These are phyloP conservation scores for Omphalea diandra DNA, from an alignment of 441 rosid species.

Conservation along the genomic window DNA sequence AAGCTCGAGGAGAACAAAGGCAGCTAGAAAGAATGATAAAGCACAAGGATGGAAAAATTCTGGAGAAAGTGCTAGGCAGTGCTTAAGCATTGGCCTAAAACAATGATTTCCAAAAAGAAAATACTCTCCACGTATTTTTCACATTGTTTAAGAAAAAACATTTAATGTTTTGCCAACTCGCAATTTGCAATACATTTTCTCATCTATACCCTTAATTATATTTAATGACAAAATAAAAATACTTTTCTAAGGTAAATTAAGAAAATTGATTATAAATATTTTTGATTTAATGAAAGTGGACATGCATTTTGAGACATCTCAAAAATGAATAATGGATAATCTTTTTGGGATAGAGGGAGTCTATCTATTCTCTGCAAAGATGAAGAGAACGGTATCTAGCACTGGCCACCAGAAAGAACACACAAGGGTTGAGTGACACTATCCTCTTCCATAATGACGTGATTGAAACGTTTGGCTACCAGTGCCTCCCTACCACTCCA, in stretches of 20 bases:
- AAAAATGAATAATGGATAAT: too few relatives aligned
- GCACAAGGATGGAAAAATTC: constrained; percentile 1
- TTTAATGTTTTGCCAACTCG: too few relatives aligned
- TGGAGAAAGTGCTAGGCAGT: not conserved
- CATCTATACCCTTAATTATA: too few relatives aligned
- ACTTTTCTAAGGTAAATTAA: too few relatives aligned
- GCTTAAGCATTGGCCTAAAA: not conserved
- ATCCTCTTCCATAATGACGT: constrained; percentile 3
- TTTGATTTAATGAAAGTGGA: too few relatives aligned
- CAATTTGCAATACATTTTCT: too few relatives aligned
- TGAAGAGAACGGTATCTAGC: not conserved
- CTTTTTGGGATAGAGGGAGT: too few relatives aligned
- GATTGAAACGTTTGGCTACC: not conserved
- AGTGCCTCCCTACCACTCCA: not conserved
- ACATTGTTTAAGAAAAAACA: too few relatives aligned
- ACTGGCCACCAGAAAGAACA: not conserved
- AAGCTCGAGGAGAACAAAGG: not conserved
- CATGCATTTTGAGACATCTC: too few relatives aligned
- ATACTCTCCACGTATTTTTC: too few relatives aligned
- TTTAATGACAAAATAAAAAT: too few relatives aligned
- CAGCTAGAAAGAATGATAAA: not conserved
- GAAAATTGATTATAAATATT: too few relatives aligned
- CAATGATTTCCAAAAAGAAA: not conserved
- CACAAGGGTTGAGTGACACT: not conserved
- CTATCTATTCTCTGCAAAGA: not conserved